Percentiles rank a stretch among this genome's conserved stretches.
Evolutionary conservation across 129 eudicot genomes (phyloP).

Genomic region (Pseudognaphalium luteoalbum): DNA sequence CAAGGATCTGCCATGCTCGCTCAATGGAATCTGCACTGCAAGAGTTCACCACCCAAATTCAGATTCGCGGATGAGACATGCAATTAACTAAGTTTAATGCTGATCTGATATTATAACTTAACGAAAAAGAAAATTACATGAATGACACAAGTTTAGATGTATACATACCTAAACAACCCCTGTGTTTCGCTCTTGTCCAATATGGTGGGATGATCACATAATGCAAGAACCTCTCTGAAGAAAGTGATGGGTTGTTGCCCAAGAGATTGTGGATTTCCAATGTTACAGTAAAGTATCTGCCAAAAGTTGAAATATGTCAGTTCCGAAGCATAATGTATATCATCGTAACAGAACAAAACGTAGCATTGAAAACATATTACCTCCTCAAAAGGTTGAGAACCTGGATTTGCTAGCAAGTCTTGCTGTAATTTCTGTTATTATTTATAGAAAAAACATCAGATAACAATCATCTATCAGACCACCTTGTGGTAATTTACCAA

Average conservation of each 20-base stretch:
- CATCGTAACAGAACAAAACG: not conserved
- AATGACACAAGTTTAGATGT: conserved; percentile 7
- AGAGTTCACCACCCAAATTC: conserved; percentile 10
- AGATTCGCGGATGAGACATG: not conserved
- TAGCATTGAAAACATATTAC: conserved; percentile 34
- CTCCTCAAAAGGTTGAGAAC: conserved; percentile 92
- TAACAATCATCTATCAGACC: not conserved
- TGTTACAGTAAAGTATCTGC: conserved; percentile 85
- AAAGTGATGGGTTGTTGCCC: conserved; percentile 96
- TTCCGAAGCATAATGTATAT: conserved; percentile 8
- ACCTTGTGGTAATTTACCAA: not conserved
- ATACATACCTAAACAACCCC: conserved; percentile 77
- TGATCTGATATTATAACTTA: not conserved
- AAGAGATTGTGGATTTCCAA: conserved; percentile 98
- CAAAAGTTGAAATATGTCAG: not conserved
- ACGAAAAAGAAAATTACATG: not conserved
- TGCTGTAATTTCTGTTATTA: conserved; percentile 69
- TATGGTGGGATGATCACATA: conserved; percentile 94
- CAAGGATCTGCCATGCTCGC: conserved; percentile 90
- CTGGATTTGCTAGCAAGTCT: conserved; percentile 70
- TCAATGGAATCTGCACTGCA: conserved; percentile 85
- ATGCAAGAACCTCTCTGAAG: conserved; percentile 90
- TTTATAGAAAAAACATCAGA: conserved; percentile 3
- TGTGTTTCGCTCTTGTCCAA: conserved; percentile 91
- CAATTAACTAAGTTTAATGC: conserved; percentile 4